Percentiles rank a stretch among this genome's conserved stretches.
phyloP scores from a whole-genome alignment of 208 protist species.

The Angomonas desouzai region DNA sequence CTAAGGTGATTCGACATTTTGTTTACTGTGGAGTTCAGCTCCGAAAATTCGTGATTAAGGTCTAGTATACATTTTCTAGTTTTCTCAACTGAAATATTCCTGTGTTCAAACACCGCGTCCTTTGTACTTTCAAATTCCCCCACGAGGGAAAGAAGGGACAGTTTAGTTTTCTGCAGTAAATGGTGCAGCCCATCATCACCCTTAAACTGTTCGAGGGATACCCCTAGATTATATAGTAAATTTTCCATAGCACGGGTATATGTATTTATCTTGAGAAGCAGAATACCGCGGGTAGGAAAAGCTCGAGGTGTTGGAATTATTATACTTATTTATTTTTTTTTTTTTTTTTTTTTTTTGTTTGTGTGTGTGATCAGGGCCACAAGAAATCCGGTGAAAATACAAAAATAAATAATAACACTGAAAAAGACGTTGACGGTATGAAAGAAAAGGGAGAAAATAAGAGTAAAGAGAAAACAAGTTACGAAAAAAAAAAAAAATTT shows the following conservation, averaged over 20 bases:
- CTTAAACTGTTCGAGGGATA: slow-evolving; percentile 44
- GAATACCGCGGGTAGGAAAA: too few species aligned
- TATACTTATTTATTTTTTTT: slow-evolving; percentile 11
- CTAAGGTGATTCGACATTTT: slow-evolving; percentile 31
- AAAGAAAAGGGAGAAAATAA: too few species aligned
- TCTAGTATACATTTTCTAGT: slow-evolving; percentile 40
- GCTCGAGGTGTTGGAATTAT: slow-evolving; percentile 13
- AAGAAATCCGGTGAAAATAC: not conserved
- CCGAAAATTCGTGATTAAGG: slow-evolving; percentile 41
- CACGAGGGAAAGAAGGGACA: slow-evolving; percentile 51
- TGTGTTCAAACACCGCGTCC: slow-evolving; percentile 45
- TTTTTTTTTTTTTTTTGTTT: slow-evolving; percentile 20
- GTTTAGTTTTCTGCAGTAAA: slow-evolving; percentile 33
- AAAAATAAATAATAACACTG: not conserved
- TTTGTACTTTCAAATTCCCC: slow-evolving; percentile 54
- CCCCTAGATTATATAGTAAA: slow-evolving; percentile 31
- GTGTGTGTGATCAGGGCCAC: not conserved
- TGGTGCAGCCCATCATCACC: slow-evolving; percentile 30
- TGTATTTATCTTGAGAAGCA: slow-evolving; percentile 12
- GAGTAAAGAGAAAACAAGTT: too few species aligned
- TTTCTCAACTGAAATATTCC: slow-evolving; percentile 27
- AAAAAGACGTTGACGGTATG: too few species aligned
- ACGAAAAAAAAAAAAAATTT: slow-evolving; percentile 24
- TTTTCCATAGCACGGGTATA: slow-evolving; percentile 23
- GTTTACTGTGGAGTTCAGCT: slow-evolving; percentile 15